A percentile compares a stretch with the other conserved stretches of the same genome.
Evolutionary conservation across 2,329 filamentous ascomycete genomes (phyloP).

Genomic region (Coniochaeta ligniaria): DNA sequence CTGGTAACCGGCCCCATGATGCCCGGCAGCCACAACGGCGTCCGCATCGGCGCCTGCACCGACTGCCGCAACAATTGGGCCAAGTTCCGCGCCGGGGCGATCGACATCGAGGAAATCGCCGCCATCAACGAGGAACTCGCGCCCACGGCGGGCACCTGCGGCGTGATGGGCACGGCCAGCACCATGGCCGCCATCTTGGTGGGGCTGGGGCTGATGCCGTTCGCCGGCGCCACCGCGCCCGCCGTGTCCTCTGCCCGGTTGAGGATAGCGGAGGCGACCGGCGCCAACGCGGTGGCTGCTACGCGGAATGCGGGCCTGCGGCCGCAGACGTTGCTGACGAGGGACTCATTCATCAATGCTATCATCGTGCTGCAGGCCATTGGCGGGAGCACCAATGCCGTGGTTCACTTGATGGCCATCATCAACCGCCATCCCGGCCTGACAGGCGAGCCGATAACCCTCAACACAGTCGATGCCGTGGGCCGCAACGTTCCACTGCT

Average conservation of each 20-base stretch:
- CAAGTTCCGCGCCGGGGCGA: conserved; percentile 53
- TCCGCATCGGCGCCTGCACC: conserved; percentile 64
- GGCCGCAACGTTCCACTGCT: conserved; percentile 73
- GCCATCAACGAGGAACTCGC: conserved; percentile 66
- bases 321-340: conserved; percentile 64
- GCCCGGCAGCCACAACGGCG: conserved; percentile 59
- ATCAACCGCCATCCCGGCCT: conserved; percentile 65
- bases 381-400: conserved; percentile 78
- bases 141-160: conserved; percentile 72
- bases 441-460: conserved; percentile 48
- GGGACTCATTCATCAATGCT: conserved; percentile 74
- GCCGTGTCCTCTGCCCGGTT: conserved; percentile 73
- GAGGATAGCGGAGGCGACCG: conserved; percentile 70
- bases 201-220: conserved; percentile 72
- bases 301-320: conserved; percentile 57
- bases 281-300: conserved; percentile 57
- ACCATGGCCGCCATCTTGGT: conserved; percentile 84
- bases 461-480: conserved; percentile 74
- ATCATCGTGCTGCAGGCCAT: conserved; percentile 81
- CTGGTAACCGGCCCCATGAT: conserved; percentile 70
- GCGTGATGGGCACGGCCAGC: conserved; percentile 88
- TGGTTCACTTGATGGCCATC: conserved; percentile 83
- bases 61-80: conserved; percentile 73
- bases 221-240: conserved; percentile 70
- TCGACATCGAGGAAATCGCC: conserved; percentile 66